Percentiles rank a stretch among this genome's conserved stretches.
Conservation (phyloP, 768 basidiomycete genomes). For the Leucosporidium creatinivorum region DNA sequence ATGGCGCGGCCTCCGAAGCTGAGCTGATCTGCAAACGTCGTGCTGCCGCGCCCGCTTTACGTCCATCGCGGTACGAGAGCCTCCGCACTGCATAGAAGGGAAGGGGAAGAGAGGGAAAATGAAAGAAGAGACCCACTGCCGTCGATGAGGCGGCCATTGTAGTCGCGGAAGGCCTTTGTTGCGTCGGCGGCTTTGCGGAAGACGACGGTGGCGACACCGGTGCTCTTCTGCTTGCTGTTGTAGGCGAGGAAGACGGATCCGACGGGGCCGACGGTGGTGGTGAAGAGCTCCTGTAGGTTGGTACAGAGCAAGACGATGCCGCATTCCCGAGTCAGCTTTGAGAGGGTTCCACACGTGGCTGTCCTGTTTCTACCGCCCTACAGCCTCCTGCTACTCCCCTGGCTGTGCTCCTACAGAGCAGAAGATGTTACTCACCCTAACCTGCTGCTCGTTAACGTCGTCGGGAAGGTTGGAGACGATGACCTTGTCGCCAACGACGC, state of each 20-base stretch:
- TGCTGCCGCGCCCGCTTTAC: no score
- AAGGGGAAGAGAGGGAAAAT: conserved; percentile 37
- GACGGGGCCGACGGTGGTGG: conserved; percentile 78
- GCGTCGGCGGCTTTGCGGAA: conserved; percentile 84
- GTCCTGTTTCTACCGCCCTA: background rate
- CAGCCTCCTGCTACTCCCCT: background rate
- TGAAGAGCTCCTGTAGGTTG: conserved; percentile 75
- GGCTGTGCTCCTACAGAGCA: background rate
- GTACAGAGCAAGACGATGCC: background rate
- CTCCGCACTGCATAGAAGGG: background rate
- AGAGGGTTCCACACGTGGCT: background rate
- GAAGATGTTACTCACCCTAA: conserved; percentile 61
- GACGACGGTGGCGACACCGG: conserved; percentile 78
- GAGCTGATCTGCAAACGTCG: no score
- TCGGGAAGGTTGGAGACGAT: conserved; percentile 87
- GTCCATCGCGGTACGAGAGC: no score
- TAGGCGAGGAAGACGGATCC: conserved; percentile 77
- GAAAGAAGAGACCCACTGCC: conserved; percentile 83
- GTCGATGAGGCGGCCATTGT: conserved; percentile 99
- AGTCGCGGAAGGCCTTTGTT: conserved; percentile 81
- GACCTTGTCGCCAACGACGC: conserved; percentile 65
- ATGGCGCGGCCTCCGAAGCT: no score
- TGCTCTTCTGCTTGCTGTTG: conserved; percentile 75
- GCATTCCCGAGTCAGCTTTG: background rate
- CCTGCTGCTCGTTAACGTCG: conserved; percentile 87